Evolutionary conservation across 495 filamentous ascomycete species (phyloP), one percentile per base, ranked within the genome.

Genomic region (Collariella sp.): DNA sequence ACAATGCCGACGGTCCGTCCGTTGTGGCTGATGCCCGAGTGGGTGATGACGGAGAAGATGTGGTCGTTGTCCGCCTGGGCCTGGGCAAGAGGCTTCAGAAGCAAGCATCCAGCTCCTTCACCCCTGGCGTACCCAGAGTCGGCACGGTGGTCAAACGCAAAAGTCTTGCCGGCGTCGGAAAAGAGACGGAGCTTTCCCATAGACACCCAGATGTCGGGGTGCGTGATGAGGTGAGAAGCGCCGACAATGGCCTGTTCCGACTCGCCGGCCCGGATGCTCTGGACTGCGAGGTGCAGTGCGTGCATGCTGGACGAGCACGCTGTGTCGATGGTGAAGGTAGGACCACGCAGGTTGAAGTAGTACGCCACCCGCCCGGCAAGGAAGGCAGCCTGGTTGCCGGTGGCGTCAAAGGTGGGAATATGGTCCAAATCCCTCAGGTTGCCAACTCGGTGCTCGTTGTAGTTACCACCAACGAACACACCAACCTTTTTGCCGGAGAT

Each of bases 291-390:
- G 55, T 93, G 76, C 11, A 79, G 40, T 1, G 74, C 75, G 50
- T 75, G 67, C 60, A 79, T 60, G 44, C 84, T 88, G 9, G 85
- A 89, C 11, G 88, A 93, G 64, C 89, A 95, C 9, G 89, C 89
- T 2, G 89, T 93, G 65, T 94, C 89, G 24, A 93, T 76, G 39
- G 83, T 89, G 63, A 85, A 83, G 34, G 83, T 66, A 7, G 74
- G 72, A 4, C 81, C 78, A 11, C 72, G 67, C 48, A 78, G 66
- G 60, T 80, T 72, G 57, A 77, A 78, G 52, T 73, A 79, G 31
- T 79, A 74, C 0, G 77, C 70, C 15, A 81, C 62, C 7, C 89
- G 78, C 46, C 82, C 81, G 7, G 76, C 71, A 1, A 82, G 66
- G 5, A 84, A 72, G 1, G 69, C 62, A 3, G 70, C 69, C 52